These are phyloP conservation scores for Coriolopsis trogii DNA, from an alignment of 1,284 basidiomycete genomes.

Conservation along the genomic window DNA sequence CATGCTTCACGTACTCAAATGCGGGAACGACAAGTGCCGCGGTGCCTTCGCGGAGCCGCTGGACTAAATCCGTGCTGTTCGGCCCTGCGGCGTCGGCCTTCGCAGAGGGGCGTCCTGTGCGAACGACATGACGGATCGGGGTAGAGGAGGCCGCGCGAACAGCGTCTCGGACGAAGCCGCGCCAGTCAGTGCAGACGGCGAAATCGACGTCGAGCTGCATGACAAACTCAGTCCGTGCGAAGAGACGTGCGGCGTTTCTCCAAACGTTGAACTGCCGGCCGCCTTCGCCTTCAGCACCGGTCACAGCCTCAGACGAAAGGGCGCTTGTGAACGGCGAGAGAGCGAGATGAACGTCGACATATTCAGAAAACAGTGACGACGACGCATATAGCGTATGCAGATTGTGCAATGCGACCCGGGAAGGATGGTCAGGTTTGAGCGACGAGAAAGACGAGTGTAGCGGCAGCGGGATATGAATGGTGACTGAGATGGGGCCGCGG, in stretches of 20 bases:
- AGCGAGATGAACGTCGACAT: conserved; percentile 87
- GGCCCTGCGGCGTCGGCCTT: conserved; percentile 1
- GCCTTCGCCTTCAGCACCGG: conserved; percentile 29
- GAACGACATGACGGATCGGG: conserved; percentile 20
- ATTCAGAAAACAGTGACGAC: conserved; percentile 60
- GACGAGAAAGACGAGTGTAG: conserved; percentile 30
- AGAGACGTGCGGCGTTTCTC: conserved; percentile 81
- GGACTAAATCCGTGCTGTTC: conserved; percentile 37
- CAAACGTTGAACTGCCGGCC: conserved; percentile 85
- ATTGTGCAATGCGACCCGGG: conserved; percentile 49
- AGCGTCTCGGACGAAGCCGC: conserved; percentile 49
- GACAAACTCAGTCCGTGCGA: conserved; percentile 78
- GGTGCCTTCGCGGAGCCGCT: conserved; percentile 48
- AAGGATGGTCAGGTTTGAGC: conserved; percentile 29
- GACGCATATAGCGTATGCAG: conserved; percentile 69
- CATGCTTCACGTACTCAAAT: conserved; percentile 71
- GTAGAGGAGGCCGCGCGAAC: conserved; percentile 19
- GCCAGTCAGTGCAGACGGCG: conserved; percentile 79
- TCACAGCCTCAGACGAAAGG: conserved; percentile 9
- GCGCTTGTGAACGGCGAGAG: conserved; percentile 66
- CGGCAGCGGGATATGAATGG: conserved; percentile 63
- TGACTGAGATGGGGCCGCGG: conserved; percentile 81
- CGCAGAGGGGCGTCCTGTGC: conserved; percentile 9
- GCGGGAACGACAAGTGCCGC: conserved; percentile 78
- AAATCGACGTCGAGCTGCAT: conserved; percentile 93